Percentiles rank a stretch among this genome's conserved stretches.
Evolutionary conservation across 805 yeast genomes (phyloP).

Genomic region (Clavispora vitiphila): DNA sequence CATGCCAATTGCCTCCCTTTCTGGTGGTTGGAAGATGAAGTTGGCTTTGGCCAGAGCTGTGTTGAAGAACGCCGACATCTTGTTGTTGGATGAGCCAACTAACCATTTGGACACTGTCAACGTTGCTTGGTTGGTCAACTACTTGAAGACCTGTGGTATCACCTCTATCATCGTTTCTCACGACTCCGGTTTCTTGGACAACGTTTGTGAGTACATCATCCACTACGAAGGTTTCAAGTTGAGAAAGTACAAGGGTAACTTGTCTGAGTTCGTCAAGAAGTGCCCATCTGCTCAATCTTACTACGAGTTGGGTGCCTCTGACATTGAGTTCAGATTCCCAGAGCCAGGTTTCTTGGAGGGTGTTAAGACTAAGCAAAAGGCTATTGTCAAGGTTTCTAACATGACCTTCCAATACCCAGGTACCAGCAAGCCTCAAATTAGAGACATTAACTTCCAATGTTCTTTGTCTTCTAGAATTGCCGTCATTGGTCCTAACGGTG

Average conservation of each 20-base stretch:
- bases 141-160: constrained; percentile 97
- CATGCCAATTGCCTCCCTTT: constrained; percentile 93
- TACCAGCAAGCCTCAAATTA: constrained; percentile 91
- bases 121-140: constrained; percentile 99
- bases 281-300: constrained; percentile 98
- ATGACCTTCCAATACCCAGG: constrained; percentile 99
- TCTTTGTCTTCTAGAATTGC: constrained; percentile 99
- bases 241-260: constrained; percentile 99
- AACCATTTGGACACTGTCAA: constrained; percentile 99
- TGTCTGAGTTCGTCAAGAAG: constrained; percentile 96
- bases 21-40: constrained; percentile 99
- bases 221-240: constrained; percentile 99
- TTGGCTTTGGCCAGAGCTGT: constrained; percentile 99
- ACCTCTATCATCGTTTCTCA: constrained; percentile 98
- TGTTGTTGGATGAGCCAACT: constrained; percentile 98
- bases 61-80: constrained; percentile 95
- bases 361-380: constrained; percentile 99
- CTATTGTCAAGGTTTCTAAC: constrained; percentile 95
- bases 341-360: constrained; percentile 99
- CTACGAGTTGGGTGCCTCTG: constrained; percentile 98
- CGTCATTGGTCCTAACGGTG: constrained; percentile 99
- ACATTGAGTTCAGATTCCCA: constrained; percentile 95
- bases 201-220: constrained; percentile 95
- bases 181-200: constrained; percentile 99
- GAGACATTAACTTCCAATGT: constrained; percentile 95